Evolutionary conservation across 1,284 basidiomycete genomes (phyloP).

Genomic region (Marasmius fiardii): DNA sequence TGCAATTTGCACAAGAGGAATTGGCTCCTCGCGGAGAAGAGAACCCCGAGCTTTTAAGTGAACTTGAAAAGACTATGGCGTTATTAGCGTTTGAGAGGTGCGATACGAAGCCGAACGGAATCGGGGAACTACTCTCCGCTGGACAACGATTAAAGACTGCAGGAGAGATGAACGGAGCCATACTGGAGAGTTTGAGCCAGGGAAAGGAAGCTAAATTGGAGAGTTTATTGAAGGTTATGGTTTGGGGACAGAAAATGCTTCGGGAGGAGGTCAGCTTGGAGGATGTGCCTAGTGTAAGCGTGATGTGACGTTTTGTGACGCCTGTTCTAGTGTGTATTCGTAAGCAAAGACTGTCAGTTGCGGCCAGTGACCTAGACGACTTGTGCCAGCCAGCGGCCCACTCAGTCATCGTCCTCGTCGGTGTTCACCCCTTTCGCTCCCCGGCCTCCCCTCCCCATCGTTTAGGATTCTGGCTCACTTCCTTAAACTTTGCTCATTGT

Average conservation of each 20-base stretch:
- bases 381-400: too few species aligned
- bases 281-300: neutral
- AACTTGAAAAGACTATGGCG: conserved; percentile 95
- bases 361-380: too few species aligned
- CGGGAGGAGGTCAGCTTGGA: conserved; percentile 37
- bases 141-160: conserved; percentile 92
- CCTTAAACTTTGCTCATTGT: too few species aligned
- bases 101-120: conserved; percentile 58
- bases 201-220: conserved; percentile 91
- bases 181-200: conserved; percentile 88
- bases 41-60: conserved; percentile 88
- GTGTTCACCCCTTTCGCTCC: too few species aligned
- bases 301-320: neutral
- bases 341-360: too few species aligned
- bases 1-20: conserved; percentile 90
- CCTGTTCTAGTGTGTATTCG: too few species aligned
- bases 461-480: too few species aligned
- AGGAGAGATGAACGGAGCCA: conserved; percentile 92
- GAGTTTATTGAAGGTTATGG: conserved; percentile 80
- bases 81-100: conserved; percentile 86
- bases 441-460: too few species aligned
- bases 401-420: too few species aligned
- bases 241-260: conserved; percentile 85
- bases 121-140: conserved; percentile 78
- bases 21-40: conserved; percentile 94